phyloP scores from a whole-genome alignment of 2,329 filamentous ascomycete species.

The Apiospora pterosperma region DNA sequence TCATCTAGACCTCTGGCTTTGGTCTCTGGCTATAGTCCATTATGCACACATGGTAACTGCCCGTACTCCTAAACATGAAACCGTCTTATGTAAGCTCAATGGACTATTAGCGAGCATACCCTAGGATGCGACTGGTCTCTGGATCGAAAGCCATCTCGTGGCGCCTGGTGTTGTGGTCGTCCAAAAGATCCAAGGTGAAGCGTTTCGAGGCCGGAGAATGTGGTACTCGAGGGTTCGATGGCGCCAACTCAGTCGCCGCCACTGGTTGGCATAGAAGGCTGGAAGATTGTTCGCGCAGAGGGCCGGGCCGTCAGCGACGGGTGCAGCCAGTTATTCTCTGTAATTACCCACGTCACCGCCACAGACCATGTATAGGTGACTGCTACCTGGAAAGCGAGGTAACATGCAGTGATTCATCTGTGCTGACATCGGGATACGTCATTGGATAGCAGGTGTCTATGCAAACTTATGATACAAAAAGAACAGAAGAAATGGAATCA shows the following conservation, averaged over 20 bases:
- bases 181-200: slow-evolving; percentile 5
- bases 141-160: slow-evolving; percentile 8
- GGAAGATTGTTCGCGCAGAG: slow-evolving; percentile 15
- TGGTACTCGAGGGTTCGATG: slow-evolving; percentile 18
- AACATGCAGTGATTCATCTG: no score
- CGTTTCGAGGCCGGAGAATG: slow-evolving; percentile 14
- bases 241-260: slow-evolving; percentile 16
- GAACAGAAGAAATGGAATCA: no score
- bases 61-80: background rate
- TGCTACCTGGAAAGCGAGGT: no score
- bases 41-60: background rate
- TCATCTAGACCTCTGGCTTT: background rate
- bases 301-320: slow-evolving; percentile 14
- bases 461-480: no score
- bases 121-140: slow-evolving; percentile 5
- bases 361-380: no score
- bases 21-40: background rate
- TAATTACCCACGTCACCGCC: no score
- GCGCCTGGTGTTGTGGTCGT: slow-evolving; percentile 3
- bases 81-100: background rate
- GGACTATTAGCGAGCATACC: slow-evolving; percentile 6
- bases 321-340: slow-evolving; percentile 10
- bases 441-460: no score
- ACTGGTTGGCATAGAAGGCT: slow-evolving; percentile 15
- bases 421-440: no score